These are phyloP conservation scores for Heterobasidion parviporum DNA, from an alignment of 1,284 basidiomycete species.

Conservation along the genomic window DNA sequence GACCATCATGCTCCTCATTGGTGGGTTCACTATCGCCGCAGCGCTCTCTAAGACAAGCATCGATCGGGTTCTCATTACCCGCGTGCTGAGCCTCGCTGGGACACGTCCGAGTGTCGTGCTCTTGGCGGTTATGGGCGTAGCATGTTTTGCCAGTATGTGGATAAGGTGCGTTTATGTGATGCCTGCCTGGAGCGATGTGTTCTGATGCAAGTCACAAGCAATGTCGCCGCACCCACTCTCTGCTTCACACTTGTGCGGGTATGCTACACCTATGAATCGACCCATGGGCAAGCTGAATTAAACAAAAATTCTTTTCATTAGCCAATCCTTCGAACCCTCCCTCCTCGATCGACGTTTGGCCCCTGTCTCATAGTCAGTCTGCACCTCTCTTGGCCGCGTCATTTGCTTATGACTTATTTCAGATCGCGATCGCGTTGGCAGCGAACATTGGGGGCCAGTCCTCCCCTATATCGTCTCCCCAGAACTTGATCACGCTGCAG, in stretches of 20 bases:
- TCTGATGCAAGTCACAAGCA: slow-evolving; percentile 40
- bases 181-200: slow-evolving; percentile 4
- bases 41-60: slow-evolving; percentile 97
- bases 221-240: slow-evolving; percentile 95
- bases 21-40: slow-evolving; percentile 98
- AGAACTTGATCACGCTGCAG: slow-evolving; percentile 90
- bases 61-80: slow-evolving; percentile 91
- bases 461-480: slow-evolving; percentile 92
- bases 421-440: slow-evolving; percentile 94
- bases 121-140: slow-evolving; percentile 92
- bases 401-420: slow-evolving; percentile 1
- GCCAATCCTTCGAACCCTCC: slow-evolving; percentile 91
- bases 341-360: slow-evolving; percentile 81
- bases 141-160: slow-evolving; percentile 99
- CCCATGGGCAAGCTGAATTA: neutral
- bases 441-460: slow-evolving; percentile 98
- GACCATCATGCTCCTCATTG: slow-evolving; percentile 95
- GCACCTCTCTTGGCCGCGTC: neutral
- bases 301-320: slow-evolving; percentile 22
- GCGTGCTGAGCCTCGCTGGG: slow-evolving; percentile 86
- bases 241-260: slow-evolving; percentile 97
- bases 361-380: slow-evolving; percentile 81
- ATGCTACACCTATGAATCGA: slow-evolving; percentile 18
- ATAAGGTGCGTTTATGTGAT: slow-evolving; percentile 56
- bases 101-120: slow-evolving; percentile 82